These are phyloP conservation scores for Collybia sordida DNA, from an alignment of 768 basidiomycete species.

Conservation along the genomic window DNA sequence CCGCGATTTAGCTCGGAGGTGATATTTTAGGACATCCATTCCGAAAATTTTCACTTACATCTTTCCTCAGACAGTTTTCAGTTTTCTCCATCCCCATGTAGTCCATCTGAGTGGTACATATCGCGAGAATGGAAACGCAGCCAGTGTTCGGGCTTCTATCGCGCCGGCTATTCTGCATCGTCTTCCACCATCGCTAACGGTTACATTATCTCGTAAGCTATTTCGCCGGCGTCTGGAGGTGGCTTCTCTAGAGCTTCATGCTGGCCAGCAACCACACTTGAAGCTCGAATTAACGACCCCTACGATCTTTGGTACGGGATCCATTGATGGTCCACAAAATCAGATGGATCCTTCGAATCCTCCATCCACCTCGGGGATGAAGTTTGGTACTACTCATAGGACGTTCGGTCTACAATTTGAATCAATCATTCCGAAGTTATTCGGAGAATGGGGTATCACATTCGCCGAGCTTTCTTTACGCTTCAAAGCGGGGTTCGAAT, in stretches of 20 bases:
- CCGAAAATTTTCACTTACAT: conserved; percentile 6
- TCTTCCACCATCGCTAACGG: conserved; percentile 37
- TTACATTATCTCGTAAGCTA: conserved; percentile 50
- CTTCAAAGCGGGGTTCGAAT: conserved; percentile 48
- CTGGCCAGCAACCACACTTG: conserved; percentile 33
- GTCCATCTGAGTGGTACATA: conserved; percentile 49
- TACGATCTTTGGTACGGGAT: conserved; percentile 33
- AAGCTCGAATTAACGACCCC: conserved; percentile 44
- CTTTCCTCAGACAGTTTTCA: no score
- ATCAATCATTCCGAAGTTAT: conserved; percentile 44
- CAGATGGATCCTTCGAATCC: conserved; percentile 14
- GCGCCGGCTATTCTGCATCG: conserved; percentile 29
- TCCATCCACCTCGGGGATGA: conserved; percentile 54
- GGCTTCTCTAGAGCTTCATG: conserved; percentile 42
- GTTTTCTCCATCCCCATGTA: conserved; percentile 29
- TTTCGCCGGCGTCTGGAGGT: conserved; percentile 47
- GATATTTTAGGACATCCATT: conserved; percentile 18
- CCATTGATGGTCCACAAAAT: conserved; percentile 15
- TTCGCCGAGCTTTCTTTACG: conserved; percentile 57
- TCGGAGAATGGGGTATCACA: conserved; percentile 49
- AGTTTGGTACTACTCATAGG: conserved; percentile 44
- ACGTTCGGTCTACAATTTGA: conserved; percentile 49
- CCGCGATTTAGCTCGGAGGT: conserved; percentile 57
- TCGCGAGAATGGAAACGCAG: conserved; percentile 43
- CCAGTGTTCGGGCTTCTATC: conserved; percentile 37